Evolutionary conservation across 495 filamentous ascomycete species (phyloP).

Genomic region (Podospora comata): DNA sequence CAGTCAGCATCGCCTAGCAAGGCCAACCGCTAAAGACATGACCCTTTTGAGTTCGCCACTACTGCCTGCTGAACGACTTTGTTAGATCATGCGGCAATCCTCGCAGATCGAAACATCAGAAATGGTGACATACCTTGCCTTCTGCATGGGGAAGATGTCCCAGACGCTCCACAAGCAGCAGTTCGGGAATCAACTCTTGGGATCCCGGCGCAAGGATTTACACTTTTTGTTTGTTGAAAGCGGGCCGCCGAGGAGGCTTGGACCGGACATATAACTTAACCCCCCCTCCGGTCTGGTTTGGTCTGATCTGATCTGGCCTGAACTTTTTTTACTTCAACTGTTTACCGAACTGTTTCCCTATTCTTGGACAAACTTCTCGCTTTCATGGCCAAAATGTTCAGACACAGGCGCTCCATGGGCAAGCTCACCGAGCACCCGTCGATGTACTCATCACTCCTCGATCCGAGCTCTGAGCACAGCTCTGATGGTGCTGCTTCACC

Average conservation of each 20-base stretch:
- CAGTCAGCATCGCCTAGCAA: background rate
- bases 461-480: conserved; percentile 17
- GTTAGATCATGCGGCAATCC: background rate
- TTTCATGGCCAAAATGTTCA: conserved; percentile 27
- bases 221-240: background rate
- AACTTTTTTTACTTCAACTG: background rate
- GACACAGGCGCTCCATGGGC: conserved; percentile 10
- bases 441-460: conserved; percentile 32
- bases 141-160: background rate
- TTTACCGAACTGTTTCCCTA: background rate
- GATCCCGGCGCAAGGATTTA: background rate
- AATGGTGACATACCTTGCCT: background rate
- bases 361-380: background rate
- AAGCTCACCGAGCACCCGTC: conserved; percentile 17
- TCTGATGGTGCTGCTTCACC: background rate
- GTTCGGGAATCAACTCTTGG: background rate
- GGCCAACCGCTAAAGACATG: background rate
- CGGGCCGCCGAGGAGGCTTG: background rate
- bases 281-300: background rate
- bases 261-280: background rate
- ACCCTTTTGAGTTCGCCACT: background rate
- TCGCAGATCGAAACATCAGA: background rate
- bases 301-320: background rate
- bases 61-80: background rate
- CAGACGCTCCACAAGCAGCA: background rate